These are phyloP conservation scores for Pseudogymnoascus sp. DNA, from an alignment of 2,329 filamentous ascomycete genomes.

Conservation along the genomic window DNA sequence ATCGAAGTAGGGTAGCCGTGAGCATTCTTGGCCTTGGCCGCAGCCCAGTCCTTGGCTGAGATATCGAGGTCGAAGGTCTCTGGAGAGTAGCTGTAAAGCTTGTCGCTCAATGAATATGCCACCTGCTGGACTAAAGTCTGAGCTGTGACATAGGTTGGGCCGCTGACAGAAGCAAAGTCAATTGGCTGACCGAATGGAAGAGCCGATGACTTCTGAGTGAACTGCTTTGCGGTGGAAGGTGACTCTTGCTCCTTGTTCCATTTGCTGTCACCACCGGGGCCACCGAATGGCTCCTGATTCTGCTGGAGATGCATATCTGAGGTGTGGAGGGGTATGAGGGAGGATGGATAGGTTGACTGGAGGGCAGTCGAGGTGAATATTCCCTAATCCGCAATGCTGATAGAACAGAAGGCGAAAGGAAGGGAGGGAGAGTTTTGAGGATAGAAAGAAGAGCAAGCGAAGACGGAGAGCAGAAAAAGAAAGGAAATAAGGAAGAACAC, in stretches of 20 bases:
- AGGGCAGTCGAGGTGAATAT: not conserved
- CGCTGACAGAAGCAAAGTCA: slow-evolving; percentile 58
- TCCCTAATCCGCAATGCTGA: not conserved
- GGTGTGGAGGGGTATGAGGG: not conserved
- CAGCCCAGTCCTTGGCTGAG: slow-evolving; percentile 72
- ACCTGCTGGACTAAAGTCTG: slow-evolving; percentile 94
- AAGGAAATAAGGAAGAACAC: slow-evolving; percentile 12
- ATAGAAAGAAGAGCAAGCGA: slow-evolving; percentile 10
- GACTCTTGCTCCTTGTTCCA: slow-evolving; percentile 25
- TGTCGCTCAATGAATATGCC: slow-evolving; percentile 89
- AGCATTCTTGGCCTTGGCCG: slow-evolving; percentile 65
- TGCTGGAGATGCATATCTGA: slow-evolving; percentile 8
- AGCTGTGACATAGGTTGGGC: slow-evolving; percentile 86
- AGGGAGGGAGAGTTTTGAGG: slow-evolving; percentile 5
- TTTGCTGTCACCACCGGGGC: slow-evolving; percentile 22
- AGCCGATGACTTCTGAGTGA: slow-evolving; percentile 38
- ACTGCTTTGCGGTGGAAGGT: slow-evolving; percentile 21
- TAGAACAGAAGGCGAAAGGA: not conserved
- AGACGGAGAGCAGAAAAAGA: slow-evolving; percentile 17
- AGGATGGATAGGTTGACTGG: not conserved
- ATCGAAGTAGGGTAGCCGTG: slow-evolving; percentile 75
- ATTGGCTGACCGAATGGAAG: slow-evolving; percentile 52
- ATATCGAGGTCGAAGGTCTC: slow-evolving; percentile 87
- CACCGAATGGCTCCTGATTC: slow-evolving; percentile 23
- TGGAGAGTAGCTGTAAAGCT: slow-evolving; percentile 94